Percentiles rank a stretch among this genome's conserved stretches.
These are phyloP conservation scores for Coniochaeta sp. DNA, from an alignment of 2,329 filamentous ascomycete species.

Conservation along the genomic window DNA sequence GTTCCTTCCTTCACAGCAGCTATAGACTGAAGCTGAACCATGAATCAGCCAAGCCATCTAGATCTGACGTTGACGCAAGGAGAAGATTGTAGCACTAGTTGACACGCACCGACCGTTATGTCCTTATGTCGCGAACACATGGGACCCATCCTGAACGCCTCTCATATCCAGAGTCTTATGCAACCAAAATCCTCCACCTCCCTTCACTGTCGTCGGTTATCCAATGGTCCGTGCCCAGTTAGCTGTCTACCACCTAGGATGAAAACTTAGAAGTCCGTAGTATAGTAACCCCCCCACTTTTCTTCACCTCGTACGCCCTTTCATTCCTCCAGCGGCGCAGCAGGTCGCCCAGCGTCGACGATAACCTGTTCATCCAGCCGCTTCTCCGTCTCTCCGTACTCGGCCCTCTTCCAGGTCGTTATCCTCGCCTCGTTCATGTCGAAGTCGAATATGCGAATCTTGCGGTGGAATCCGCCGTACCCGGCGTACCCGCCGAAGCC, in stretches of 20 bases:
- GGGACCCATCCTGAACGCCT: background rate
- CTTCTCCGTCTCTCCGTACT: slow-evolving; percentile 48
- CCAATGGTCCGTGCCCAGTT: background rate
- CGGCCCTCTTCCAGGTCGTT: slow-evolving; percentile 85
- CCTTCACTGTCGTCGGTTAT: background rate
- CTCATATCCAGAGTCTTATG: background rate
- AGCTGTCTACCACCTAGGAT: background rate
- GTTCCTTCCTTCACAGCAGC: background rate
- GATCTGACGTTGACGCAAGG: background rate
- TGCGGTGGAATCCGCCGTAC: slow-evolving; percentile 76
- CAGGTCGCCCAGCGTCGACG: slow-evolving; percentile 50
- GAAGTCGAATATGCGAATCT: slow-evolving; percentile 83
- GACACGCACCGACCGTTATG: background rate
- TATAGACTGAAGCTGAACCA: background rate
- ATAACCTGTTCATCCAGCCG: slow-evolving; percentile 58
- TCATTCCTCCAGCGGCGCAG: slow-evolving; percentile 21
- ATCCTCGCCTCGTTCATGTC: slow-evolving; percentile 88
- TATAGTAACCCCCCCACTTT: background rate
- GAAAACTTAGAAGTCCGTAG: background rate
- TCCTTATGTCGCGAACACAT: background rate
- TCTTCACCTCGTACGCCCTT: background rate
- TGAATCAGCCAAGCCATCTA: background rate
- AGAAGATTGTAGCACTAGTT: background rate
- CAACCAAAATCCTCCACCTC: background rate
- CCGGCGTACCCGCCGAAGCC: slow-evolving; percentile 95